Conservation (phyloP, 441 rosid genomes). For the Theobroma grandiflorum region DNA sequence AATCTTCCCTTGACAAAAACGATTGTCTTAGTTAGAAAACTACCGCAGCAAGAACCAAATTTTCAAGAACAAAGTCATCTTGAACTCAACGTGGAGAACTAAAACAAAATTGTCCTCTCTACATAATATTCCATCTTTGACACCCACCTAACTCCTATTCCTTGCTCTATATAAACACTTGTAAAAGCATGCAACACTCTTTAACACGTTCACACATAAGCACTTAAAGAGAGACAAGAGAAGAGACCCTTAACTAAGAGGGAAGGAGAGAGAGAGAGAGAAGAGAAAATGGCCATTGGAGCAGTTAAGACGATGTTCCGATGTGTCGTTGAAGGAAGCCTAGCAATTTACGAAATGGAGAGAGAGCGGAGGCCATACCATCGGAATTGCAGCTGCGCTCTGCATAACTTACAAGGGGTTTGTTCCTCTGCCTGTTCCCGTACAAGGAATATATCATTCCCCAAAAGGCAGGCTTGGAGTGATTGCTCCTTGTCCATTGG, state of each 20-base stretch:
- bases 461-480: neutral
- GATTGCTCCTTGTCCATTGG: slow-evolving; percentile 15
- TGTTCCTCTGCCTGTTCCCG: slow-evolving; percentile 21
- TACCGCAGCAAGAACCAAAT: neutral
- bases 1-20: neutral
- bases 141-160: neutral
- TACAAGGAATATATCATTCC: slow-evolving; percentile 21
- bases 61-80: neutral
- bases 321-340: slow-evolving; percentile 35
- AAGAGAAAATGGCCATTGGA: slow-evolving; percentile 31
- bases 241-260: neutral
- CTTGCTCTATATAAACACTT: slow-evolving; percentile 17
- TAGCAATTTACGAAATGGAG: slow-evolving; percentile 22
- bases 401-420: slow-evolving; percentile 36
- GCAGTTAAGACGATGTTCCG: slow-evolving; percentile 31
- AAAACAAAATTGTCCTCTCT: neutral
- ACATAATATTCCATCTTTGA: neutral
- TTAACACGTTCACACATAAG: slow-evolving; percentile 9
- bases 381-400: slow-evolving; percentile 44
- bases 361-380: slow-evolving; percentile 42
- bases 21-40: neutral
- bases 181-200: neutral
- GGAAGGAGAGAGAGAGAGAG: neutral
- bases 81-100: neutral
- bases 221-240: neutral